Base-by-base conservation (phyloP, 2,329 filamentous ascomycete species). In the Neonectria neomacrospora region DNA sequence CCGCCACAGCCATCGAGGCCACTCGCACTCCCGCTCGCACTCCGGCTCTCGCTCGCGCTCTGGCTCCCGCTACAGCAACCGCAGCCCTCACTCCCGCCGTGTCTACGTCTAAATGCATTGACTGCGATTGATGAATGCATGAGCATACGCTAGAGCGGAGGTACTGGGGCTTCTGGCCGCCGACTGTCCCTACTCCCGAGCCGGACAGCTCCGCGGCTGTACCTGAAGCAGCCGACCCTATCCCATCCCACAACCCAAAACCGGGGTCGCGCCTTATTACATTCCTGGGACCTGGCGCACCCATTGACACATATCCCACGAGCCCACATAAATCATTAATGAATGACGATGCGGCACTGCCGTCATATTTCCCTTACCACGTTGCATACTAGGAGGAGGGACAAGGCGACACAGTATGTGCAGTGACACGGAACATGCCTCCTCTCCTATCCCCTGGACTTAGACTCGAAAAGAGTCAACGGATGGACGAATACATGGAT, bases 51-150 rank as follows among this genome's bases (percentile, higher is more conserved):
- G 75, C 34, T 77, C 76, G 6, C 77, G 78, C 47, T 77, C 78
- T 66, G 77, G 81, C 52, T 50, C 47, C 10, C 47, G 47, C 28
- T 20, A 50, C 28, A 76, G 81, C 71, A 76, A 80, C 66, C 80
- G 80, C 65, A 83, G 86, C 73, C 85, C 84, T 62, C 83, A 85
- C 71, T 71, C 69, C 32, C 80, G 80, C 26, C 78, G 84, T 42
- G 80, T 81, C 54, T 86, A 86, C 64, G 85, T 86, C 53, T 72
- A 69, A 67, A 59, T 41, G 42, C 26, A n/a, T 28, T 28, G 32
- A 34, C 37, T 1, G 51, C 7, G 18, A 7, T 23, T 37, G 26
- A 37, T 55, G 26, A 26, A 47, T 22, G 8, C n/a, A 56, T 26
- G 32, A 11, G 5, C 18, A 34, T 26, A 30, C 53, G 18, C 18